Conservation (phyloP, 1,284 basidiomycete genomes). For the Melampsora americana region DNA sequence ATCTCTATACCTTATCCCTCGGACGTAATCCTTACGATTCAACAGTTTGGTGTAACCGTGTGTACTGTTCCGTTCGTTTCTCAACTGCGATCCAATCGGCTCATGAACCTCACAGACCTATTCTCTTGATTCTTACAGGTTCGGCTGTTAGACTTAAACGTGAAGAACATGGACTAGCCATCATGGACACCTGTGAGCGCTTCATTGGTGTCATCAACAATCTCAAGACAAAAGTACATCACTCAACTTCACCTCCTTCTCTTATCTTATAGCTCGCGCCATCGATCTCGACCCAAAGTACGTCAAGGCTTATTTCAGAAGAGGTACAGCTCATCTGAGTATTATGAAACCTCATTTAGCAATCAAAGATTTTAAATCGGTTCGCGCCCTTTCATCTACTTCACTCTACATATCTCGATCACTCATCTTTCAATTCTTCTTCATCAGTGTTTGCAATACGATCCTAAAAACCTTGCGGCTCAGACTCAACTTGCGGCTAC, state of each 20-base stretch:
- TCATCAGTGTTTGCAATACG: slow-evolving; percentile 66
- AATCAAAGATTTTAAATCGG: slow-evolving; percentile 77
- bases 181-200: slow-evolving; percentile 67
- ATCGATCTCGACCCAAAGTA: slow-evolving; percentile 85
- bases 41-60: slow-evolving; percentile 52
- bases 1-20: slow-evolving; percentile 52
- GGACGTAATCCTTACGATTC: slow-evolving; percentile 53
- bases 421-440: not conserved
- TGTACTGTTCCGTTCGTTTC: slow-evolving; percentile 6
- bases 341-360: slow-evolving; percentile 80
- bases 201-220: slow-evolving; percentile 44
- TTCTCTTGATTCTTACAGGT: slow-evolving; percentile 46
- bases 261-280: slow-evolving; percentile 57
- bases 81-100: slow-evolving; percentile 65
- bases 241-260: slow-evolving; percentile 12
- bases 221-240: not conserved
- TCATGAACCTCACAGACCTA: slow-evolving; percentile 55
- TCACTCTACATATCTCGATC: not conserved
- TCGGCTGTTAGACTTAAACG: slow-evolving; percentile 59
- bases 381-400: slow-evolving; percentile 20
- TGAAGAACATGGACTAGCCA: slow-evolving; percentile 57
- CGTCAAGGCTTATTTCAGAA: slow-evolving; percentile 80
- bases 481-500: slow-evolving; percentile 78
- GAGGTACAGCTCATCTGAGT: slow-evolving; percentile 86
- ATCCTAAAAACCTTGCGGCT: slow-evolving; percentile 80